phyloP scores from a whole-genome alignment of 768 basidiomycete genomes.

The Lepiota venenata region DNA sequence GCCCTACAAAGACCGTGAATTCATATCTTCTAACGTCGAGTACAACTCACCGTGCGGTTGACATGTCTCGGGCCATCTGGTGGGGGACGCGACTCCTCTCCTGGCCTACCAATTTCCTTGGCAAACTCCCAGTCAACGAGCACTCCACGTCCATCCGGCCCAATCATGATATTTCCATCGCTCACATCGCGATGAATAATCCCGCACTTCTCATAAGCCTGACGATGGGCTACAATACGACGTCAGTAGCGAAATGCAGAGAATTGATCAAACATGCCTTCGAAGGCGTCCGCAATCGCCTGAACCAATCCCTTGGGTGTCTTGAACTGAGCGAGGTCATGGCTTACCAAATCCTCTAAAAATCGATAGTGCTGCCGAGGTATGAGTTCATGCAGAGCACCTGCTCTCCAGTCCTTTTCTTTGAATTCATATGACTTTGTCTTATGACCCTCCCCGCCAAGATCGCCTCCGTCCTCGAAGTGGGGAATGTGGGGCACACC shows the following conservation, averaged over 20 bases:
- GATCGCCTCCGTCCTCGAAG: constrained; percentile 26
- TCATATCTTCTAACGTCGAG: not conserved
- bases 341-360: constrained; percentile 16
- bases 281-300: constrained; percentile 19
- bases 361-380: constrained; percentile 20
- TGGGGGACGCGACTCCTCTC: not conserved
- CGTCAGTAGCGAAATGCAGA: not conserved
- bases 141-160: constrained; percentile 11
- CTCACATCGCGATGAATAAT: constrained; percentile 27
- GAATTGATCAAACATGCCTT: constrained; percentile 13
- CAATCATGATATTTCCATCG: constrained; percentile 21
- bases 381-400: not conserved
- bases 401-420: constrained; percentile 11
- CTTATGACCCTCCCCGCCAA: constrained; percentile 11
- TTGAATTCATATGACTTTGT: constrained; percentile 16
- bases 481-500: constrained; percentile 22
- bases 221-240: constrained; percentile 18
- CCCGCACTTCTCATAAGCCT: constrained; percentile 13
- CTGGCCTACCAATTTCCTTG: not conserved
- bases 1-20: constrained; percentile 18
- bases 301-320: constrained; percentile 17
- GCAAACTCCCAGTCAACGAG: constrained; percentile 25
- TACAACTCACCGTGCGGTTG: constrained; percentile 15
- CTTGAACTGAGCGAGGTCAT: constrained; percentile 10
- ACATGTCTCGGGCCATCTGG: not conserved